These are phyloP conservation scores for Babesia bovis DNA, from an alignment of 169 alveolate species.

Conservation along the genomic window DNA sequence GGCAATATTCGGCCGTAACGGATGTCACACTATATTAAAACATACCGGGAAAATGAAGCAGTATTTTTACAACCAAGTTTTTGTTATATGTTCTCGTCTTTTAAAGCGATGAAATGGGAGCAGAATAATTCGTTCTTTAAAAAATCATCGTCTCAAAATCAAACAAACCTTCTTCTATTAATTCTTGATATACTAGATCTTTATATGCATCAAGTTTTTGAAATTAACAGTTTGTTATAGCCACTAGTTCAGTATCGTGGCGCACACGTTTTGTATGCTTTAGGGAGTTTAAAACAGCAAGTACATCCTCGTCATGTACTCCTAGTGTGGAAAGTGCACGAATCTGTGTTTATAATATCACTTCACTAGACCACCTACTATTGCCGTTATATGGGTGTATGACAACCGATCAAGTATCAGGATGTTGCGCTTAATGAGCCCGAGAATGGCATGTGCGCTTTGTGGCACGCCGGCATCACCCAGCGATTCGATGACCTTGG, in stretches of 20 bases:
- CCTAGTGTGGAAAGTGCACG: constrained; percentile 46
- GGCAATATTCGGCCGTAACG: too few species aligned
- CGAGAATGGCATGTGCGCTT: constrained; percentile 10
- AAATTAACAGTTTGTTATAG: too few species aligned
- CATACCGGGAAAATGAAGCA: background rate
- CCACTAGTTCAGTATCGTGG: too few species aligned
- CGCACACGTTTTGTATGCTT: constrained; percentile 41
- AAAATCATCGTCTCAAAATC: too few species aligned
- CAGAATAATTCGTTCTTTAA: too few species aligned
- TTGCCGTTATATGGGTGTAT: constrained; percentile 42
- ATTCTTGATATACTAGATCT: too few species aligned
- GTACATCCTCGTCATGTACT: constrained; percentile 40
- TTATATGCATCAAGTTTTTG: too few species aligned
- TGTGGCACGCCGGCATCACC: constrained; percentile 28
- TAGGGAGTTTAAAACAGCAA: constrained; percentile 40
- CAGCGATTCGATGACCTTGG: constrained; percentile 39
- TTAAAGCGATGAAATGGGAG: too few species aligned
- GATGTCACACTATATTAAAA: too few species aligned
- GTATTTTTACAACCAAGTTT: background rate
- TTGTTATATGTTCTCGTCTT: too few species aligned
- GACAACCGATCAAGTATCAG: constrained; percentile 33
- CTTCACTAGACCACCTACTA: constrained; percentile 8
- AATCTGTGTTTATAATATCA: background rate
- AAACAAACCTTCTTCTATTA: too few species aligned
- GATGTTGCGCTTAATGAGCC: constrained; percentile 44